phyloP scores from a whole-genome alignment of 441 rosid species.

The Euphorbia schlechtendalii region DNA sequence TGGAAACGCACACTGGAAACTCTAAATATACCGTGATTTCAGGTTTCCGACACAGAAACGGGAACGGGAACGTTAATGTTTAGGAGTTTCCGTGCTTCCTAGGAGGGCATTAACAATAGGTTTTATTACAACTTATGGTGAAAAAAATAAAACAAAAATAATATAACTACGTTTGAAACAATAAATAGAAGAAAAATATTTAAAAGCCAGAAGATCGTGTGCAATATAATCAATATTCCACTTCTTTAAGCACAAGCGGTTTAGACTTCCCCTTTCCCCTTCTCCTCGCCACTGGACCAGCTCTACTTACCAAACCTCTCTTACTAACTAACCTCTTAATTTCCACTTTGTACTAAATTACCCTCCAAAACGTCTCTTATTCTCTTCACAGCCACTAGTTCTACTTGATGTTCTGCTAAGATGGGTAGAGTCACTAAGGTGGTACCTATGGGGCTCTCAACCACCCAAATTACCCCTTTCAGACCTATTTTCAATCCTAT shows the following conservation, averaged over 20 bases:
- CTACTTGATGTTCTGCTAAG: slow-evolving; percentile 21
- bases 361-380: slow-evolving; percentile 37
- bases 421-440: slow-evolving; percentile 43
- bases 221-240: too few relatives aligned
- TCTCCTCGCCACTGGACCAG: too few relatives aligned
- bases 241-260: too few relatives aligned
- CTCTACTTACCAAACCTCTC: slow-evolving; percentile 27
- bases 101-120: slow-evolving; percentile 2
- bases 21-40: too few relatives aligned
- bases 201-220: too few relatives aligned
- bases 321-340: slow-evolving; percentile 7
- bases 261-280: too few relatives aligned
- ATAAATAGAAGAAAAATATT: too few relatives aligned
- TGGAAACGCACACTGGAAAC: too few relatives aligned
- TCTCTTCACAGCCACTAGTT: slow-evolving; percentile 6
- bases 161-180: too few relatives aligned
- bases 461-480: slow-evolving; percentile 38
- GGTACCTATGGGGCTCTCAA: slow-evolving; percentile 57
- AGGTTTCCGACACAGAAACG: too few relatives aligned
- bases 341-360: slow-evolving; percentile 6
- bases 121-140: not conserved
- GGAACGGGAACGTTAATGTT: too few relatives aligned
- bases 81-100: too few relatives aligned
- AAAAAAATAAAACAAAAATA: not conserved
- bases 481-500: slow-evolving; percentile 37